Conservation (phyloP, 441 rosid genomes). For the Biscutella laevigata region DNA sequence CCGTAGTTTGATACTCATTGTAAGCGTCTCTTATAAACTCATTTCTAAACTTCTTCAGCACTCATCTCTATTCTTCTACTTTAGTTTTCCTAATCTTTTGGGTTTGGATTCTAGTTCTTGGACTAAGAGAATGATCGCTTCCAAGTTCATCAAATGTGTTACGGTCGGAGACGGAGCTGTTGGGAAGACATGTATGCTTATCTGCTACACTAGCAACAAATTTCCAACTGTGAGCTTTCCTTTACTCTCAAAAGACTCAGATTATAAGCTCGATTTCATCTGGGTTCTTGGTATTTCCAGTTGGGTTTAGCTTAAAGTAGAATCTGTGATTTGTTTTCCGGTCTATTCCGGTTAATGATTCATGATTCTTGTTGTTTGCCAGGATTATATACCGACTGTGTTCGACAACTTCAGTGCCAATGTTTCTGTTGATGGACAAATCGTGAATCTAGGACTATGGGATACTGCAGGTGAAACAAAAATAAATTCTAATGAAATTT, state of each 20-base stretch:
- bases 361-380: constrained; percentile 14
- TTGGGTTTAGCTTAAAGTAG: not conserved
- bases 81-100: not conserved
- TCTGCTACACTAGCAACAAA: constrained; percentile 93
- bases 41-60: not conserved
- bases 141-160: constrained; percentile 94
- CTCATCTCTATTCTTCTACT: constrained; percentile 16
- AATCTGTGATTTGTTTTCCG: not conserved
- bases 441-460: constrained; percentile 88
- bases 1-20: not conserved
- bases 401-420: constrained; percentile 96
- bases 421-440: constrained; percentile 76
- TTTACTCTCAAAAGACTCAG: not conserved
- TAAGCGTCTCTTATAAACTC: constrained; percentile 15
- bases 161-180: constrained; percentile 99
- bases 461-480: constrained; percentile 72
- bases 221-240: constrained; percentile 73
- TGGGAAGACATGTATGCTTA: constrained; percentile 97
- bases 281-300: constrained; percentile 5
- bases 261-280: too few relatives aligned
- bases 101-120: constrained; percentile 15
- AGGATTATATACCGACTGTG: constrained; percentile 92
- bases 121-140: constrained; percentile 55
- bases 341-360: not conserved
- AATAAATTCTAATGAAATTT: not conserved